A percentile compares a stretch with the other conserved stretches of the same genome.
phyloP scores from a whole-genome alignment of 495 filamentous ascomycete genomes.

The Chaetomidium leptoderma region DNA sequence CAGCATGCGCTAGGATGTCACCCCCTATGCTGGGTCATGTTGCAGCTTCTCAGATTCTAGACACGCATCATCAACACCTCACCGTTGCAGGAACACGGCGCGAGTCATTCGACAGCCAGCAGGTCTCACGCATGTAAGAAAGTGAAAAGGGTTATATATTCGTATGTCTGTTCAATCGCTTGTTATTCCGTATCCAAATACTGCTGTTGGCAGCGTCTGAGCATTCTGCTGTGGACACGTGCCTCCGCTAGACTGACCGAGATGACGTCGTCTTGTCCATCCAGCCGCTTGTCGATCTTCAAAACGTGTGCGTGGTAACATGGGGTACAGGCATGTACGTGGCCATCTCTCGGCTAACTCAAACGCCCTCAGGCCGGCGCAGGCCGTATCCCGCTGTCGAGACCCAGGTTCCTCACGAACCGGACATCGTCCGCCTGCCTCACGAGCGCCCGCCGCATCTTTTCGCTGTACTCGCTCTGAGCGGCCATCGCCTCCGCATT shows the following conservation, averaged over 20 bases:
- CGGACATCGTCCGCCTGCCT: conserved; percentile 78
- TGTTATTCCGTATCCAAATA: background rate
- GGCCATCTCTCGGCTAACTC: too few relatives aligned
- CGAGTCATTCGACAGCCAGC: too few relatives aligned
- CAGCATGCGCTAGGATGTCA: too few relatives aligned
- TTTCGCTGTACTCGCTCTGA: conserved; percentile 54
- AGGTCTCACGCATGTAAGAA: background rate
- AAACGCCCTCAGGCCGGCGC: conserved; percentile 1
- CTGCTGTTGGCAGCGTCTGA: background rate
- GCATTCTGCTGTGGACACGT: conserved; percentile 1
- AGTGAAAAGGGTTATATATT: background rate
- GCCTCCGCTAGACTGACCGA: background rate
- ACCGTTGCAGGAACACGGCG: too few relatives aligned
- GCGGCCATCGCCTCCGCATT: conserved; percentile 45
- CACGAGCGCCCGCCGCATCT: conserved; percentile 71
- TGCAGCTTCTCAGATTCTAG: too few relatives aligned
- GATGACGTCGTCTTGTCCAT: background rate
- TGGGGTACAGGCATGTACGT: too few relatives aligned
- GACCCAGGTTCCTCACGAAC: conserved; percentile 66
- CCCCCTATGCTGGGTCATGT: too few relatives aligned
- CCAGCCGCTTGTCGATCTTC: background rate
- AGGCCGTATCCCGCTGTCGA: conserved; percentile 33
- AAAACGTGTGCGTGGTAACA: background rate
- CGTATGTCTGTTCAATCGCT: background rate
- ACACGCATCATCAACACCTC: too few relatives aligned